phyloP scores from a whole-genome alignment of 208 protist species.

The Trypanosomatidae sp. region DNA sequence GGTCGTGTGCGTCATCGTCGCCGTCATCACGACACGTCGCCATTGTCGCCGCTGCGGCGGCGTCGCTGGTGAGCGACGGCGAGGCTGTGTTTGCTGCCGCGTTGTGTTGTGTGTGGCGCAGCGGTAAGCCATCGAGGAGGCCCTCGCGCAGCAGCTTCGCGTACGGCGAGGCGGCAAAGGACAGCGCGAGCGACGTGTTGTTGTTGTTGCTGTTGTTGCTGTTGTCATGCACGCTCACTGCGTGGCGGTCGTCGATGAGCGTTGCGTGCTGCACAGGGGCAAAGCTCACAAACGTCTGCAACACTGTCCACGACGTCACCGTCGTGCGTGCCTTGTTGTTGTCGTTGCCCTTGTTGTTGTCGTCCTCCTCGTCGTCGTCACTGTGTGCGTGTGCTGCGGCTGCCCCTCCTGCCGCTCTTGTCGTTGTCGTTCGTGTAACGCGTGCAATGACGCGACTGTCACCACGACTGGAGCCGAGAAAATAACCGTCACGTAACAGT shows the following conservation, averaged over 20 bases:
- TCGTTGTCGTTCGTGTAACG: background rate
- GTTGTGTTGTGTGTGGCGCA: too few species aligned
- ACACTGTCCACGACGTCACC: slow-evolving; percentile 10
- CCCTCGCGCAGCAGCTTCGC: slow-evolving; percentile 46
- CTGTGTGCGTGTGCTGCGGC: too few species aligned
- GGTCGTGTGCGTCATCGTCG: too few species aligned
- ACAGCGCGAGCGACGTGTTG: slow-evolving; percentile 9
- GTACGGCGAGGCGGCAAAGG: slow-evolving; percentile 51
- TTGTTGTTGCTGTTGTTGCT: background rate
- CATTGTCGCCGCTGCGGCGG: slow-evolving; percentile 9
- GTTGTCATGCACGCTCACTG: background rate
- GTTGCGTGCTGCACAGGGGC: slow-evolving; percentile 33
- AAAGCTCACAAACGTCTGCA: slow-evolving; percentile 34
- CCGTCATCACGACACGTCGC: too few species aligned
- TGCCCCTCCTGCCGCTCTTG: too few species aligned
- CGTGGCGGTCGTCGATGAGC: slow-evolving; percentile 28
- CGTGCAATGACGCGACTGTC: slow-evolving; percentile 38
- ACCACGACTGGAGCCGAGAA: slow-evolving; percentile 39
- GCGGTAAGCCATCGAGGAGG: slow-evolving; percentile 37
- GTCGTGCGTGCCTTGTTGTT: background rate
- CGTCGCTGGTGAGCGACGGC: slow-evolving; percentile 10
- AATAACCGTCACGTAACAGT: slow-evolving; percentile 9
- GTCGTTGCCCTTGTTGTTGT: background rate
- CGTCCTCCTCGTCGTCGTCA: background rate
- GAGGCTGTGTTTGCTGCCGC: too few species aligned